Base-by-base conservation (phyloP, 106 monocot genomes). In the Narthecium ossifragum region DNA sequence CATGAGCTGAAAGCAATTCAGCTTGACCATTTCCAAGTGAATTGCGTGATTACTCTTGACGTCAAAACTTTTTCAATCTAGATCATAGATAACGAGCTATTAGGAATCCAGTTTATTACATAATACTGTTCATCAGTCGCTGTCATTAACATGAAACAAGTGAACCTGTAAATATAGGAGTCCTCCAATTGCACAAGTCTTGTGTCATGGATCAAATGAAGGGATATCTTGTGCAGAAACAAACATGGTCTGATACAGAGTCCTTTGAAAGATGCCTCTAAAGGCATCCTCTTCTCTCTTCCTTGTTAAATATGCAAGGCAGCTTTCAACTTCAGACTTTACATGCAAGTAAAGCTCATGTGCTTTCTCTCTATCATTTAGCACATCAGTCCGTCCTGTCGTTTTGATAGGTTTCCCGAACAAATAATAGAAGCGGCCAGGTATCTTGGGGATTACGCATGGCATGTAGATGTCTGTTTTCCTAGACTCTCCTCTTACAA, bases 361-460 rank as follows among this genome's bases (percentile, higher is more conserved):
- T 20, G 71, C 75, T 24, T 55, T 47, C 3, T 75, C 31, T 51
- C 62, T 75, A 14, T 80, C 75, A 11, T 31, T 61, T 40, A 80
- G 0, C 15, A 74, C 32, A 15, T 41, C 53, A 32, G 29, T 26
- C 18, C 51, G 70, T 17, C 63, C 58, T 9, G n/a, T 55, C 32
- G 72, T 72, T 15, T 1, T 39, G 29, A 76, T 68, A 23, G 81
- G 81, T 26, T 68, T 76, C 34, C 81, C 76, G 29, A 81, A 81
- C 22, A 63, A 50, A 64, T 68, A 76, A 57, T 81, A 81, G 34
- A 63, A 68, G n/a, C 81, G 61, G 5, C 81, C 81, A 14, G 75
- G 75, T n/a, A 81, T 30, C 22, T 76, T 81, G 5, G 76, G 76
- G 14, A 63, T 31, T 5, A 72, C 13, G 9, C 45, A 49, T 0